Base-by-base conservation (phyloP, 345 rosid genomes). In the Boechera retrofracta region DNA sequence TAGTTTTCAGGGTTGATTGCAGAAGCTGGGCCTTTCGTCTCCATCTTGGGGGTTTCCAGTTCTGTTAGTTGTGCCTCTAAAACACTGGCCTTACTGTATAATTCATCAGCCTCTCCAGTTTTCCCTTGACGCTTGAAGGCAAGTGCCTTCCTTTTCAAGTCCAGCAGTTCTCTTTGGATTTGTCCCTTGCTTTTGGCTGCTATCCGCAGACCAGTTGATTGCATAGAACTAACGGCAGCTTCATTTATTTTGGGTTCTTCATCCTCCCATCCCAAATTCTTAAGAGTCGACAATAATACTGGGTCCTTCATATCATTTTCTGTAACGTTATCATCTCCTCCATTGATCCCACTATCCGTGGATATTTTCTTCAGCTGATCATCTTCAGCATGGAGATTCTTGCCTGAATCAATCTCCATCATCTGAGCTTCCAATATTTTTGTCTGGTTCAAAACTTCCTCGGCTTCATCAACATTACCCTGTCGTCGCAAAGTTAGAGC, bases 401-500 rank as follows among this genome's bases (percentile, higher is more conserved):
- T 85, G 16, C 82, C 73, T 63, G 83, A 82, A 38, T 89, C 97
- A 73, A 85, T 77, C 76, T 87, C 94, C 5, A 73, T 75, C 58
- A 91, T 78, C 77, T 89, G 78, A 53, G 76, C 85, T 83, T 91
- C 96, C 55, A 94, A 73, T 53, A 72, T 76, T 79, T 89, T 88
- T 1, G 93, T 90, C 64, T 78, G 73, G 69, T 75, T 83, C 69
- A 83, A 83, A 53, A 87, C 77, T 81, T 88, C 92, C 64, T 91
- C 96, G 21, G 94, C 96, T 83, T 91, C 96, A 33, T 88, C 90
- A 42, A 79, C 52, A 71, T 86, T 89, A 52, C 97, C 97, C 57
- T 86, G 89, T 35, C 91, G 92, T 76, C 98, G 81, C 82, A 94
- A 64, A 59, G 87, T 53, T 80, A 91, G 82, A 67, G 97, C 94